Evolutionary conservation across 176 grass and related monocot genomes (phyloP), one percentile per base, ranked within the genome.

Genomic region (Bromus sterilis): DNA sequence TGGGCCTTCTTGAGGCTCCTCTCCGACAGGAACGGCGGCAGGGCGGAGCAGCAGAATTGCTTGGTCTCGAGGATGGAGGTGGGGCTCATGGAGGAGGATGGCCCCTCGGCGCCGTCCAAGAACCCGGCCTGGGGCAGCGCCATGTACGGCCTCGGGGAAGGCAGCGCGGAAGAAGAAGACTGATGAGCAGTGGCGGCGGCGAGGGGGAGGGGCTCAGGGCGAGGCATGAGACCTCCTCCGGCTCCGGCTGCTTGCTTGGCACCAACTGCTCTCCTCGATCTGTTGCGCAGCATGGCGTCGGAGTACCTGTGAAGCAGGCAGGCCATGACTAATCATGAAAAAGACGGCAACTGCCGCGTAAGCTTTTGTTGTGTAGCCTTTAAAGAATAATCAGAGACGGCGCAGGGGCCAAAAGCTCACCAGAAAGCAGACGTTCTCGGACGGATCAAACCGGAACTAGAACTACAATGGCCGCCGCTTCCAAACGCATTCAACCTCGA

Each of bases 61-160:
- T 91, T 97, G 81, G 85, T 83, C 23, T 97, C 94, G 7, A 97
- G 89, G 26, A 92, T 94, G 82, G 94, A 97, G 82, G 94, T 92
- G 29, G 92, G 94, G 83, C 92, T 97, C 92, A 97, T 90, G 30
- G 88, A 82, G 18, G 86, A 69, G 31, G 66, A 78, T 4, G 83
- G 66, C 16, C 56, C 88, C 49, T 84, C 82, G 39, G 78, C 48
- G 33, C 78, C 85, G 74, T 94, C 92, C 44, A 83, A 77, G 67
- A 90, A 82, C 37, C 80, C 83, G 16, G 80, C 83, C 15, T 89
- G 80, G 6, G 87, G 83, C 28, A 92, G 77, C 56, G 76, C 87
- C 85, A 87, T 84, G 78, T 92, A 94, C 34, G 90, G 80, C 58
- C 73, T 90, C 55, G 89, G 87, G 78, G 89, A 90, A 65, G 75